Evolutionary conservation across 768 basidiomycete genomes (phyloP).

Genomic region (Collybia sordida): DNA sequence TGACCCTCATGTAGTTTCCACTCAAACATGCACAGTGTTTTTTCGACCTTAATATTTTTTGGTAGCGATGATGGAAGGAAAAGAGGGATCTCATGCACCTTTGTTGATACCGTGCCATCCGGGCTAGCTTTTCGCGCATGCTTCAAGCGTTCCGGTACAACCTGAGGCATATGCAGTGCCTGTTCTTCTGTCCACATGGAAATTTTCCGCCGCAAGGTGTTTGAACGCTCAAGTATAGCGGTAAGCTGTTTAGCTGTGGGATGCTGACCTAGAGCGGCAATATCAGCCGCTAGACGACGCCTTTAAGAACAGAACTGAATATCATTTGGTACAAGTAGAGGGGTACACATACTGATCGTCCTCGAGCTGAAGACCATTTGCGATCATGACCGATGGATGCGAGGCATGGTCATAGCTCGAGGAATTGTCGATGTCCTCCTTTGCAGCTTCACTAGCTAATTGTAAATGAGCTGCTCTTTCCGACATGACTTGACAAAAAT

Average conservation of each 20-base stretch:
- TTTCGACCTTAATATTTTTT: not conserved
- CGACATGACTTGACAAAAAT: not conserved
- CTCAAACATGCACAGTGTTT: slow-evolving; percentile 8
- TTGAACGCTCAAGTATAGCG: slow-evolving; percentile 12
- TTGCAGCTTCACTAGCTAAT: slow-evolving; percentile 13
- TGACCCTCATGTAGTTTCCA: slow-evolving; percentile 11
- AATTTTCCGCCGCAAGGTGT: slow-evolving; percentile 10
- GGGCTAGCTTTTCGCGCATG: not conserved
- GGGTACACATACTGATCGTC: slow-evolving; percentile 12
- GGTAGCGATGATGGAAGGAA: not conserved
- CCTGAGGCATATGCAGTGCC: slow-evolving; percentile 7
- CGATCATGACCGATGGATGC: slow-evolving; percentile 7
- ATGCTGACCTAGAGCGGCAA: slow-evolving; percentile 2
- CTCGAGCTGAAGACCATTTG: slow-evolving; percentile 14
- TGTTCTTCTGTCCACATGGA: slow-evolving; percentile 12
- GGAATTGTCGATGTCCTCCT: not conserved
- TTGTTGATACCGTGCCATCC: not conserved
- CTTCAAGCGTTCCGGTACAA: not conserved
- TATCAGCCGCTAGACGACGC: not conserved
- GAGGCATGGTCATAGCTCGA: slow-evolving; percentile 4
- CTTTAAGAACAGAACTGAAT: slow-evolving; percentile 1
- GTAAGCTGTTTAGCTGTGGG: slow-evolving; percentile 12
- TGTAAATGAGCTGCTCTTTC: slow-evolving; percentile 8
- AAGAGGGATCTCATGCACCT: not conserved
- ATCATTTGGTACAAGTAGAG: too few relatives aligned